phyloP scores from a whole-genome alignment of 352 stramenopile genomes.

The Globisporangium parvum region DNA sequence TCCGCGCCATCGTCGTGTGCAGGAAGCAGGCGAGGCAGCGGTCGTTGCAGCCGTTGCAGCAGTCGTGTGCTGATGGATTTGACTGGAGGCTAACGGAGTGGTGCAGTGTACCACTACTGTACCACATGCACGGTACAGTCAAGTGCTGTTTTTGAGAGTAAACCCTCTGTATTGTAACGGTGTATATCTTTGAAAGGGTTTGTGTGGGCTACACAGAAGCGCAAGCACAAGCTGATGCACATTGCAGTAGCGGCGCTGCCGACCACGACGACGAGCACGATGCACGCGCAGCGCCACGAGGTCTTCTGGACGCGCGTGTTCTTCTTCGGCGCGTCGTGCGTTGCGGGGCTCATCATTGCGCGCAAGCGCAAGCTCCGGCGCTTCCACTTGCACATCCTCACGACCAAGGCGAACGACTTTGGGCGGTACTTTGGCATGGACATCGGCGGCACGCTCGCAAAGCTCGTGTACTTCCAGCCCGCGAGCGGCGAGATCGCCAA shows the following conservation, averaged over 20 bases:
- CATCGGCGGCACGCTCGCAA: conserved; percentile 90
- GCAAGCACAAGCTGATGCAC: too few species aligned
- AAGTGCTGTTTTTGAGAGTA: too few species aligned
- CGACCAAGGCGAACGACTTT: conserved; percentile 60
- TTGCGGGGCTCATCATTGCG: conserved; percentile 58
- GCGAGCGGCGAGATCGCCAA: conserved; percentile 19
- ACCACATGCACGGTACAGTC: too few species aligned
- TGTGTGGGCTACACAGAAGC: too few species aligned
- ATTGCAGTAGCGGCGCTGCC: too few species aligned
- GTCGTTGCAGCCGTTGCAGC: too few species aligned
- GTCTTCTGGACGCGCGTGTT: conserved; percentile 70
- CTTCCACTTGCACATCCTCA: conserved; percentile 67
- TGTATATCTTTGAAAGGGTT: too few species aligned
- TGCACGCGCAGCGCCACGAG: conserved; percentile 22
- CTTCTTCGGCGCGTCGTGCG: conserved; percentile 58
- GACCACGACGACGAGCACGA: background rate
- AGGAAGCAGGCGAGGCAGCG: too few species aligned
- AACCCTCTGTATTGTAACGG: too few species aligned
- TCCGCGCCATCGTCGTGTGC: background rate
- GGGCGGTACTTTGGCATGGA: conserved; percentile 87
- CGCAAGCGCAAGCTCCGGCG: conserved; percentile 64
- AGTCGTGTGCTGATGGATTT: too few species aligned
- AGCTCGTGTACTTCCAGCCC: conserved; percentile 93
- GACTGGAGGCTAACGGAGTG: too few species aligned
- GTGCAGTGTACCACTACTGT: too few species aligned